Evolutionary conservation across 2,329 filamentous ascomycete species (phyloP).

Genomic region (Trichophyton simii): DNA sequence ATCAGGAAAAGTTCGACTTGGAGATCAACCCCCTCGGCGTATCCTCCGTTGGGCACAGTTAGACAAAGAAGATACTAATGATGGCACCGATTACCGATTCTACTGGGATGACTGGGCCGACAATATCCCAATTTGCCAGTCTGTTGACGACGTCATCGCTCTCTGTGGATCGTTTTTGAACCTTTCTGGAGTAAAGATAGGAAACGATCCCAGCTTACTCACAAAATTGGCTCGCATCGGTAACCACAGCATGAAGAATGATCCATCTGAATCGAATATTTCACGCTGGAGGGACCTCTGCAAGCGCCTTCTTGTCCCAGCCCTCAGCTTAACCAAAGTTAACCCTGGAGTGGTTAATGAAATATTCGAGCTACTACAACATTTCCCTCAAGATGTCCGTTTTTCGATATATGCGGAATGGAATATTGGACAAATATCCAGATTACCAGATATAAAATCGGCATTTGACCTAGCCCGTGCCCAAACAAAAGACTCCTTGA

Average conservation of each 20-base stretch:
- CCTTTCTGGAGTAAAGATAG: constrained; percentile 76
- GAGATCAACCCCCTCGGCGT: constrained; percentile 49
- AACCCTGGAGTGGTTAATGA: constrained; percentile 79
- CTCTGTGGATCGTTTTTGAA: constrained; percentile 76
- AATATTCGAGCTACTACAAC: constrained; percentile 68
- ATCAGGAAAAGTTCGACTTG: constrained; percentile 56
- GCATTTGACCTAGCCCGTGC: constrained; percentile 65
- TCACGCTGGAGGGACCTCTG: constrained; percentile 75
- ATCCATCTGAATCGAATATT: constrained; percentile 57
- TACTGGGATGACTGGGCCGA: constrained; percentile 98
- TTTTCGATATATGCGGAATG: constrained; percentile 91
- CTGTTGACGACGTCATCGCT: constrained; percentile 77
- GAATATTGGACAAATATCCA: constrained; percentile 67
- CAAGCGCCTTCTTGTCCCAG: constrained; percentile 71
- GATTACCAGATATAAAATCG: constrained; percentile 61
- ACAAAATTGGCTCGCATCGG: constrained; percentile 80
- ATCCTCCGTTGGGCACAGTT: constrained; percentile 72
- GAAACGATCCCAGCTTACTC: constrained; percentile 64
- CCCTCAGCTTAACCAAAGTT: constrained; percentile 70
- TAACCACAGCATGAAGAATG: constrained; percentile 56
- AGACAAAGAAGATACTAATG: constrained; percentile 62
- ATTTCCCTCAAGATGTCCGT: constrained; percentile 62
- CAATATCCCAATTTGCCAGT: constrained; percentile 82
- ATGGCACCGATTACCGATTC: constrained; percentile 68
- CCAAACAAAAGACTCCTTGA: constrained; percentile 76